Base-by-base conservation (phyloP, 129 eudicot genomes). In the Lonicera japonica region DNA sequence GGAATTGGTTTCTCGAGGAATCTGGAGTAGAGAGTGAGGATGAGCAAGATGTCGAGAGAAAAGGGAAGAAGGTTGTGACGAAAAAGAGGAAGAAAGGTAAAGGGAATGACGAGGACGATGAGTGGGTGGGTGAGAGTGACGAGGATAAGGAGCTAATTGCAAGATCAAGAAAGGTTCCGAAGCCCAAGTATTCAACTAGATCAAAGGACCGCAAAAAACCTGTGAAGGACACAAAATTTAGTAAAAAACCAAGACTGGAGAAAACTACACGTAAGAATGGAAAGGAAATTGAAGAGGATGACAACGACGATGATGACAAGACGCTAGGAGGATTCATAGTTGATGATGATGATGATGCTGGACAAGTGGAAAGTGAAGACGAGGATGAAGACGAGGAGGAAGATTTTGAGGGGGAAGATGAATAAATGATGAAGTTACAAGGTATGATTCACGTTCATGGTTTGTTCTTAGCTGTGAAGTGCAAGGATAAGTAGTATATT, bases 1-100 rank as follows among this genome's bases (percentile, higher is more conserved):
- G 84, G 86, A 61, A 87, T 45, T 92, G 98, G 96, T 92, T 84
- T 77, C 78, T 92, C 61, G 91, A 84, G 54, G 90, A 87, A 61
- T 58, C 66, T 59, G 67, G 68, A 21, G 69, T 59, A 52, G 83
- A 80, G 5, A 80, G 77, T 48, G 92, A 83, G 0, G 85, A 77
- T 15, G 94, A 84, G 22, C 83, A 80, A 21, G 85, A 76, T 9
- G 70, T 50, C 11, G 40, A 12, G 47, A 71, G 64, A 7, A 64
- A 52, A 71, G 41, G 47, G 29, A 76, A 66, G 55, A 58, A 34
- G 19, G 36, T 68, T 13, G 36, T 53, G 61, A 70, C 70, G 45
- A 81, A 75, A 61, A 82, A 65, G 52, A 69, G 64, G 82, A 84
- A 71, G 62, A 84, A 76, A 45, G 75, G 80, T 38, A 74, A 50